phyloP scores from a whole-genome alignment of 306 rosid genomes.

The Vigna unguiculata region DNA sequence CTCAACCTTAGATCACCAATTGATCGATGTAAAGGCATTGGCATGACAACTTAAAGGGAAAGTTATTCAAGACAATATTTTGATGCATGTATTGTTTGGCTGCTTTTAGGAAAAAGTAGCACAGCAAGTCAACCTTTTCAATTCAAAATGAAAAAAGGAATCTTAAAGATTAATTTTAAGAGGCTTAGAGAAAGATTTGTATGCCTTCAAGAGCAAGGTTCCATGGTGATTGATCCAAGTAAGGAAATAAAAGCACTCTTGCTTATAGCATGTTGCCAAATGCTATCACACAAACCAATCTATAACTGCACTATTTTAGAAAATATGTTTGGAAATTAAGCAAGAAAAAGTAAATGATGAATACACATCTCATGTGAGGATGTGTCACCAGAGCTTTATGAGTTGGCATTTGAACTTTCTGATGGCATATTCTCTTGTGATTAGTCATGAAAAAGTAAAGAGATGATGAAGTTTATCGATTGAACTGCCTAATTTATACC shows the following conservation, averaged over 20 bases:
- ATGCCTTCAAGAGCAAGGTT: conserved; percentile 40
- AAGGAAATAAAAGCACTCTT: conserved; percentile 18
- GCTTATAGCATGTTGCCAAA: not conserved
- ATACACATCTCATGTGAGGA: conserved; percentile 36
- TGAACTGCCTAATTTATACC: not conserved
- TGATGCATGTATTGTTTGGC: conserved; percentile 41
- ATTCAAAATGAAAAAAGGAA: conserved; percentile 10
- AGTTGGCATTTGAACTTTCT: conserved; percentile 60
- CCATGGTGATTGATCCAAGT: conserved; percentile 4
- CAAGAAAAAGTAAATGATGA: not conserved
- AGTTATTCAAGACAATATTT: conserved; percentile 35
- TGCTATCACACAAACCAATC: not conserved
- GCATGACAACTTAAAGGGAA: conserved; percentile 24
- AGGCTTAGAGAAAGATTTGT: conserved; percentile 30
- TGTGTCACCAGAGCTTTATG: conserved; percentile 54
- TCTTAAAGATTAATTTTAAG: conserved; percentile 28
- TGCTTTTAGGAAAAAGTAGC: conserved; percentile 39
- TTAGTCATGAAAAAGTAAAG: conserved; percentile 24
- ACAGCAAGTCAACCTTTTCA: conserved; percentile 24
- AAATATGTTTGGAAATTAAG: not conserved
- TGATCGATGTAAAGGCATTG: conserved; percentile 12
- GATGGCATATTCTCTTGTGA: conserved; percentile 27
- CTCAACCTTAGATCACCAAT: conserved; percentile 38
- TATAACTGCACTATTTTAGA: not conserved
- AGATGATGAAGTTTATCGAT: conserved; percentile 12